Evolutionary conservation across 106 monocot species (phyloP).

Genomic region (Apostasia ramifera): DNA sequence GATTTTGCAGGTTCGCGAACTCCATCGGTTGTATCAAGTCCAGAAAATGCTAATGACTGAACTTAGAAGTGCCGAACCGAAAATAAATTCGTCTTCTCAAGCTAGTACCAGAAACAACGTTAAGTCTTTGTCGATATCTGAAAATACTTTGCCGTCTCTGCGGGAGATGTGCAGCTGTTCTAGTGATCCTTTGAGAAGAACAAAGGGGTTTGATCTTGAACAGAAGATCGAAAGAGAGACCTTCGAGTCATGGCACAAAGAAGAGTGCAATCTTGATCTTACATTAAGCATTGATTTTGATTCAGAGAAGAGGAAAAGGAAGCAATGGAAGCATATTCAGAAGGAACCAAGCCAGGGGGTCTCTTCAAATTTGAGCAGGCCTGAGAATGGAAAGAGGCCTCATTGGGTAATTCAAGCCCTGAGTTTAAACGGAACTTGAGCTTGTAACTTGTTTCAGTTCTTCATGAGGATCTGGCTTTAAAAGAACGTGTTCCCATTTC

Average conservation of each 20-base stretch:
- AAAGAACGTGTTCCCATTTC: too few species aligned
- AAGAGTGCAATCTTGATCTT: slow-evolving; percentile 44
- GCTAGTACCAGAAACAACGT: slow-evolving; percentile 1
- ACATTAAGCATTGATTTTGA: slow-evolving; percentile 40
- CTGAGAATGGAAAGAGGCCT: slow-evolving; percentile 6
- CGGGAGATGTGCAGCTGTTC: neutral
- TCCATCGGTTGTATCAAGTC: slow-evolving; percentile 49
- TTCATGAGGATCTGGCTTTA: too few species aligned
- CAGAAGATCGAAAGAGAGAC: neutral
- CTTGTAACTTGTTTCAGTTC: too few species aligned
- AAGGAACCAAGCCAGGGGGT: slow-evolving; percentile 2
- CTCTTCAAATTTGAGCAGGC: too few species aligned
- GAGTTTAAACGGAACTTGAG: slow-evolving; percentile 28
- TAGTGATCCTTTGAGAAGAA: too few species aligned
- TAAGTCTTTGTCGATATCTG: neutral
- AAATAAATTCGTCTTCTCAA: slow-evolving; percentile 10
- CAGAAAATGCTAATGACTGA: slow-evolving; percentile 52
- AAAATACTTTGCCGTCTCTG: neutral
- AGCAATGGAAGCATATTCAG: slow-evolving; percentile 10
- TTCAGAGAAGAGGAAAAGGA: slow-evolving; percentile 19
- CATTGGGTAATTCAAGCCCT: slow-evolving; percentile 24
- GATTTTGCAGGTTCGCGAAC: slow-evolving; percentile 40
- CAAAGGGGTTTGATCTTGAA: neutral
- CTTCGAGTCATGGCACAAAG: slow-evolving; percentile 12
- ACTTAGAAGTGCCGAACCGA: slow-evolving; percentile 9